phyloP scores from a whole-genome alignment of 352 stramenopile species.

The Phytophthora fragariae region DNA sequence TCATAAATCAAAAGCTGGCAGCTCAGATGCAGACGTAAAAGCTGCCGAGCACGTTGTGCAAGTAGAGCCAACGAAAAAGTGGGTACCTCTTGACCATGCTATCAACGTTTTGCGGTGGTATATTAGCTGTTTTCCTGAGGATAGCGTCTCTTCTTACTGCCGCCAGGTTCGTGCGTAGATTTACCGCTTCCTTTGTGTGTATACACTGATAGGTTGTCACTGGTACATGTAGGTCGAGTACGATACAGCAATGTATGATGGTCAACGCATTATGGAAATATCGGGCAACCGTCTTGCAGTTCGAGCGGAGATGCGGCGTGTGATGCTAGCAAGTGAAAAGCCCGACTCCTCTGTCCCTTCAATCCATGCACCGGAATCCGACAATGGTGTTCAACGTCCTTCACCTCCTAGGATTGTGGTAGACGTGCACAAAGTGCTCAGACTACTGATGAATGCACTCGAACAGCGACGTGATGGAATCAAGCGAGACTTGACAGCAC shows the following conservation, averaged over 20 bases:
- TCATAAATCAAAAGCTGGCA: not conserved
- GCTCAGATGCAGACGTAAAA: not conserved
- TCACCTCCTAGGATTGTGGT: conserved; percentile 55
- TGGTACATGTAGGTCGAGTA: conserved; percentile 56
- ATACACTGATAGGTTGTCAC: conserved; percentile 1
- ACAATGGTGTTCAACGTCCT: conserved; percentile 18
- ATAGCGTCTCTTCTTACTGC: conserved; percentile 64
- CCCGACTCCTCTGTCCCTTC: conserved; percentile 4
- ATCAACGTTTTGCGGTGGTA: conserved; percentile 71
- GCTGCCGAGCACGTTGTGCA: conserved; percentile 56
- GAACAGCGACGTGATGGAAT: conserved; percentile 66
- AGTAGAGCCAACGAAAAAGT: conserved; percentile 57
- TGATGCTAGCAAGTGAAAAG: conserved; percentile 54
- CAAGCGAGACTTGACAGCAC: conserved; percentile 51
- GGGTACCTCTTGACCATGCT: conserved; percentile 72
- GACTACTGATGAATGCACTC: conserved; percentile 64
- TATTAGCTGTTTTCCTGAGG: conserved; percentile 64
- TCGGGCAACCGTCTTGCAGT: conserved; percentile 72
- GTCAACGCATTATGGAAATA: conserved; percentile 56
- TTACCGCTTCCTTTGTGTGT: not conserved
- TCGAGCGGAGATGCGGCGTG: conserved; percentile 72
- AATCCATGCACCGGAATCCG: conserved; percentile 11
- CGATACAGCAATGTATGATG: conserved; percentile 68
- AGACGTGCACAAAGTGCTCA: conserved; percentile 65
- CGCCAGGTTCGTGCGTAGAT: conserved; percentile 46